These are phyloP conservation scores for Aotearoamyces nothofagi DNA, from an alignment of 2,329 filamentous ascomycete genomes.

Conservation along the genomic window DNA sequence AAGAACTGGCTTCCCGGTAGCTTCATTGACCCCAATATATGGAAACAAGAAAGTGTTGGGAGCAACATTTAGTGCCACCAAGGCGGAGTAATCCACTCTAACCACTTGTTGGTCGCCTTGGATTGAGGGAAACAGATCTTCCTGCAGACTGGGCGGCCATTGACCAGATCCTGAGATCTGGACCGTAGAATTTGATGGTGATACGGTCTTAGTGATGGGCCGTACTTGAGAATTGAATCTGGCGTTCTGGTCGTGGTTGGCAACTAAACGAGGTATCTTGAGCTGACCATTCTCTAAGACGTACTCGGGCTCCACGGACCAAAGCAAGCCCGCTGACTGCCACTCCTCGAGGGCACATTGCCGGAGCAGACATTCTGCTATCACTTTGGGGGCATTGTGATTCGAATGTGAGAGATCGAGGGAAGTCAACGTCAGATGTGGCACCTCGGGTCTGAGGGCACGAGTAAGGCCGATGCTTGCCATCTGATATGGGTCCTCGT, in stretches of 20 bases:
- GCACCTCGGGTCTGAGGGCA: conserved; percentile 4
- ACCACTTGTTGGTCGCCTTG: too few relatives aligned
- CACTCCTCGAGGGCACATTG: conserved; percentile 1
- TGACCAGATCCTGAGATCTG: too few relatives aligned
- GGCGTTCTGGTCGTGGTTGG: conserved; percentile 4
- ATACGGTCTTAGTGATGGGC: conserved; percentile 5
- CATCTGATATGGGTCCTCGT: conserved; percentile 7
- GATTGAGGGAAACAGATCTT: too few relatives aligned
- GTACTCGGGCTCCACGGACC: conserved; percentile 9
- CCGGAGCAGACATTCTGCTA: conserved; percentile 8
- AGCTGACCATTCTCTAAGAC: conserved; percentile 4
- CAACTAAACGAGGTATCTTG: conserved; percentile 7
- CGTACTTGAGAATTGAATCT: conserved; percentile 7
- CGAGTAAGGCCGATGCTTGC: conserved; percentile 7
- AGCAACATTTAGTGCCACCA: too few relatives aligned
- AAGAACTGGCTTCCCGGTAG: too few relatives aligned
- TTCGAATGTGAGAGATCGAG: conserved; percentile 6
- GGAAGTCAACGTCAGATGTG: conserved; percentile 6
- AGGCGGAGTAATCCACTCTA: too few relatives aligned
- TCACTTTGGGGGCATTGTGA: background rate
- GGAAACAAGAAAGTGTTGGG: too few relatives aligned
- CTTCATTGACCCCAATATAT: too few relatives aligned
- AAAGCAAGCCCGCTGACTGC: conserved; percentile 4
- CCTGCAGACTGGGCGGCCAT: too few relatives aligned
- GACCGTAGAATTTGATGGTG: conserved; percentile 1